Conservation (phyloP, 805 yeast species). For the Sugiyamaella floridensis region DNA sequence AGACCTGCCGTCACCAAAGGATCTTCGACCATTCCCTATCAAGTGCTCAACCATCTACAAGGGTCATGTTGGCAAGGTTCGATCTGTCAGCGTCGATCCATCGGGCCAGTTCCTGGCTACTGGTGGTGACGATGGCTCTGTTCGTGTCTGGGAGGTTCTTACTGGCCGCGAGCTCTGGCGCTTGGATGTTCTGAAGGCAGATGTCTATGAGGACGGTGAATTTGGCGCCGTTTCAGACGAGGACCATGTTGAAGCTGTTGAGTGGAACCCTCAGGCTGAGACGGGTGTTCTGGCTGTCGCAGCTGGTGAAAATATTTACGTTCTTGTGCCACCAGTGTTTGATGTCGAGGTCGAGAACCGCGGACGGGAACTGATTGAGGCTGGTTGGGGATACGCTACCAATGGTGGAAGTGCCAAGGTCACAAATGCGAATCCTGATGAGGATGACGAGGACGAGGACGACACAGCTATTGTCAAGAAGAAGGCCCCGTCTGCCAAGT, state of each 20-base stretch:
- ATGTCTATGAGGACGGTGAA: slow-evolving; percentile 33
- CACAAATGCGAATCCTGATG: slow-evolving; percentile 24
- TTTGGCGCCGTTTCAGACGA: slow-evolving; percentile 39
- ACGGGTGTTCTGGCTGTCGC: slow-evolving; percentile 78
- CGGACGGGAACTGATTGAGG: slow-evolving; percentile 71
- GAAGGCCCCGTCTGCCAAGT: slow-evolving; percentile 54
- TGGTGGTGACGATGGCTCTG: slow-evolving; percentile 94
- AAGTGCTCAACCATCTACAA: slow-evolving; percentile 72
- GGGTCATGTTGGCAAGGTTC: slow-evolving; percentile 79
- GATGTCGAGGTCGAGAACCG: slow-evolving; percentile 80
- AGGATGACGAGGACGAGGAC: slow-evolving; percentile 33
- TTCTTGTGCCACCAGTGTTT: slow-evolving; percentile 85
- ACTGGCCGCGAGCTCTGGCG: slow-evolving; percentile 91
- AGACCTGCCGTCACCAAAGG: slow-evolving; percentile 93
- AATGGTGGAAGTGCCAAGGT: slow-evolving; percentile 25
- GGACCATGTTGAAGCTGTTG: slow-evolving; percentile 71
- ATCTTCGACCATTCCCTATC: slow-evolving; percentile 93
- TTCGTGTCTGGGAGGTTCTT: slow-evolving; percentile 92
- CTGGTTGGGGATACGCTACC: slow-evolving; percentile 82
- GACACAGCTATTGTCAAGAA: slow-evolving; percentile 27
- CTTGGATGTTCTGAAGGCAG: slow-evolving; percentile 27
- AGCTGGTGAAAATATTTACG: slow-evolving; percentile 71
- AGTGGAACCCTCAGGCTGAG: slow-evolving; percentile 80
- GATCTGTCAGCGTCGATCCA: slow-evolving; percentile 80
- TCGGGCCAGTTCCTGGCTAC: slow-evolving; percentile 94